These are phyloP conservation scores for Leccinum fibrillosum DNA, from an alignment of 768 basidiomycete genomes.

Conservation along the genomic window DNA sequence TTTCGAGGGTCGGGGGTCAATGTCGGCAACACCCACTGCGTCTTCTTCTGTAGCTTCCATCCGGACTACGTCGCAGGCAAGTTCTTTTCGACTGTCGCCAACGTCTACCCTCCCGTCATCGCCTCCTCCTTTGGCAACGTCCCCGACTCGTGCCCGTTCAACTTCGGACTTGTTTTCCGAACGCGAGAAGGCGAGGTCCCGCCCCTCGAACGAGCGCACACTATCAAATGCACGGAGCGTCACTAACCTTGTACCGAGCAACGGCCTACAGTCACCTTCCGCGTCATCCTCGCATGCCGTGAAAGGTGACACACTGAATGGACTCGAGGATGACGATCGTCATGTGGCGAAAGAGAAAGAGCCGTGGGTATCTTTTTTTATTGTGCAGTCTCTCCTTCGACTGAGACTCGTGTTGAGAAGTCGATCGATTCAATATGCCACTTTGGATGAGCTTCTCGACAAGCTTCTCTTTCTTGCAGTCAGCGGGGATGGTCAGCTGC, in stretches of 20 bases:
- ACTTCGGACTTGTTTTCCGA: conserved; percentile 50
- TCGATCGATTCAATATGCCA: conserved; percentile 67
- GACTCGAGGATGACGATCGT: conserved; percentile 25
- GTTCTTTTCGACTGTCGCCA: conserved; percentile 29
- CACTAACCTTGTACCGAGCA: conserved; percentile 22
- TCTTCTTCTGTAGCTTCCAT: conserved; percentile 38
- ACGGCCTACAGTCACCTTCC: conserved; percentile 19
- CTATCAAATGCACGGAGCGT: conserved; percentile 30
- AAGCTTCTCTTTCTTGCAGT: conserved; percentile 80
- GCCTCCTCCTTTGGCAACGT: conserved; percentile 39
- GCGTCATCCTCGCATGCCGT: conserved; percentile 8
- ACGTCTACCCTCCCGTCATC: conserved; percentile 35
- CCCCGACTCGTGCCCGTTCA: conserved; percentile 54
- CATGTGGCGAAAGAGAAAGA: conserved; percentile 43
- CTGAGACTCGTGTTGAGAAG: conserved; percentile 27
- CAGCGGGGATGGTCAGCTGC: conserved; percentile 70
- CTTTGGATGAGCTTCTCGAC: conserved; percentile 75
- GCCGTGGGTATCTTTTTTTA: conserved; percentile 38
- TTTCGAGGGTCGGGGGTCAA: conserved; percentile 51
- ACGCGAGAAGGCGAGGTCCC: conserved; percentile 37
- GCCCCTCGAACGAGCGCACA: conserved; percentile 25
- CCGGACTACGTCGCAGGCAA: conserved; percentile 29
- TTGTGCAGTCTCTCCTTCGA: not conserved
- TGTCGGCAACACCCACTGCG: conserved; percentile 51
- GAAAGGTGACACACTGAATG: conserved; percentile 14